phyloP scores from a whole-genome alignment of 495 filamentous ascomycete species.

The Xylaria nigripes region DNA sequence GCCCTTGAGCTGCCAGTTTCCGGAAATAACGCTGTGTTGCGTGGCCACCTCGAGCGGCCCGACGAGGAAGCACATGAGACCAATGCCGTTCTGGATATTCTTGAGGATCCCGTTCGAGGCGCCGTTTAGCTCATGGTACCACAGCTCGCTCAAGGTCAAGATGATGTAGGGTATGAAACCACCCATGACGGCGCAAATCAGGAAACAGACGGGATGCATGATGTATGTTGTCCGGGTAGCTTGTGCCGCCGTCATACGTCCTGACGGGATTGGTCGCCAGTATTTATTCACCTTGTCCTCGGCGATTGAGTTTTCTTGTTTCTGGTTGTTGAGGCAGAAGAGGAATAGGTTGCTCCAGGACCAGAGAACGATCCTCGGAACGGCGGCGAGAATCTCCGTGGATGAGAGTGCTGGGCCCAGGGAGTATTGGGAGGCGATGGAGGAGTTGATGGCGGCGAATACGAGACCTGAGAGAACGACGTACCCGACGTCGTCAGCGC shows the following conservation, averaged over 20 bases:
- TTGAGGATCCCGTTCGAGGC: conserved; percentile 28
- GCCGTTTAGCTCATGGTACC: conserved; percentile 40
- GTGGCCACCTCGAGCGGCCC: conserved; percentile 13
- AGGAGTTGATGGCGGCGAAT: too few species aligned
- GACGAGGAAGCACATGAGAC: conserved; percentile 22
- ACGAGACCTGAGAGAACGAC: too few species aligned
- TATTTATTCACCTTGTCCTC: conserved; percentile 46
- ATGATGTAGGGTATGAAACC: conserved; percentile 22
- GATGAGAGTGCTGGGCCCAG: too few species aligned
- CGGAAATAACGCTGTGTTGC: not conserved
- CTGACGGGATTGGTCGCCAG: conserved; percentile 40
- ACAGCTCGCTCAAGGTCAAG: conserved; percentile 33
- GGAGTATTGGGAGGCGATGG: too few species aligned
- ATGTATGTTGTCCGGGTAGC: conserved; percentile 23
- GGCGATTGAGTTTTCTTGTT: conserved; percentile 25
- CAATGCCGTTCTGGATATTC: conserved; percentile 36
- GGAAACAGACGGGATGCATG: not conserved
- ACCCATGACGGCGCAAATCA: conserved; percentile 1
- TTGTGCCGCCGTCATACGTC: conserved; percentile 24
- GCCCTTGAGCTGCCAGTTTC: conserved; percentile 7
- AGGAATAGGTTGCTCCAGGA: conserved; percentile 27
- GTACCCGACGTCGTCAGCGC: too few species aligned
- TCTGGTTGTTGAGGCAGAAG: conserved; percentile 40
- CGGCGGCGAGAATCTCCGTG: too few species aligned
- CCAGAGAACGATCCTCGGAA: not conserved